Conservation (phyloP, 352 stramenopile genomes). For the Blastocystis sp. region DNA sequence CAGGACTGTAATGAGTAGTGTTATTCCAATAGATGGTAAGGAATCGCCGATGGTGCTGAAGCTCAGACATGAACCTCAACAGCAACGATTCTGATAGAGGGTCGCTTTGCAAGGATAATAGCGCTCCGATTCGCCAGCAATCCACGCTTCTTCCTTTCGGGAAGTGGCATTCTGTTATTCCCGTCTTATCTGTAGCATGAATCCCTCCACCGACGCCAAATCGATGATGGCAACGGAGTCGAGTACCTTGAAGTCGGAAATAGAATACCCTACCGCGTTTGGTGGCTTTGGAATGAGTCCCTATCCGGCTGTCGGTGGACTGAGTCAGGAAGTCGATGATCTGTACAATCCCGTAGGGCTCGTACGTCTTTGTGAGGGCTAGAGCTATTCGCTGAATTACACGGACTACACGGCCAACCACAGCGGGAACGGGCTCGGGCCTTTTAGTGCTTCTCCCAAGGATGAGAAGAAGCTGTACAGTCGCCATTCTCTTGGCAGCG, state of each 20-base stretch:
- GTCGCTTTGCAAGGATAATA: not conserved
- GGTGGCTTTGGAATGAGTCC: not conserved
- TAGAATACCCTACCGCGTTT: conserved; percentile 21
- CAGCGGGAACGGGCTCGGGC: not conserved
- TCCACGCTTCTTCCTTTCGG: conserved; percentile 32
- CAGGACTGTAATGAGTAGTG: conserved; percentile 58
- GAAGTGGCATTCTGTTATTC: conserved; percentile 3
- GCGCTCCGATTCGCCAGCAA: not conserved
- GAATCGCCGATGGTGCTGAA: not conserved
- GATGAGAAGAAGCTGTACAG: conserved; percentile 57
- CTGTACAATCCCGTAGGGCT: not conserved
- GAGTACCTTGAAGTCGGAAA: conserved; percentile 6
- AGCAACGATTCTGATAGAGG: conserved; percentile 27
- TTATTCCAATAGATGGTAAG: conserved; percentile 47
- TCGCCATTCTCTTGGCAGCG: conserved; percentile 46
- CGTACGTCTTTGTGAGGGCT: not conserved
- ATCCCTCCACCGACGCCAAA: not conserved
- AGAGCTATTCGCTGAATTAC: conserved; percentile 23
- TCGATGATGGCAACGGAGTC: not conserved
- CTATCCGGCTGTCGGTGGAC: not conserved
- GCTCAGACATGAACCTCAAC: conserved; percentile 44
- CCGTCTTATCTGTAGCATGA: conserved; percentile 5
- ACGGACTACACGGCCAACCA: not conserved
- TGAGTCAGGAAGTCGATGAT: not conserved
- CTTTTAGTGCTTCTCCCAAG: not conserved